These are phyloP conservation scores for Laburnicola sp. DNA, from an alignment of 2,329 filamentous ascomycete species.

Conservation along the genomic window DNA sequence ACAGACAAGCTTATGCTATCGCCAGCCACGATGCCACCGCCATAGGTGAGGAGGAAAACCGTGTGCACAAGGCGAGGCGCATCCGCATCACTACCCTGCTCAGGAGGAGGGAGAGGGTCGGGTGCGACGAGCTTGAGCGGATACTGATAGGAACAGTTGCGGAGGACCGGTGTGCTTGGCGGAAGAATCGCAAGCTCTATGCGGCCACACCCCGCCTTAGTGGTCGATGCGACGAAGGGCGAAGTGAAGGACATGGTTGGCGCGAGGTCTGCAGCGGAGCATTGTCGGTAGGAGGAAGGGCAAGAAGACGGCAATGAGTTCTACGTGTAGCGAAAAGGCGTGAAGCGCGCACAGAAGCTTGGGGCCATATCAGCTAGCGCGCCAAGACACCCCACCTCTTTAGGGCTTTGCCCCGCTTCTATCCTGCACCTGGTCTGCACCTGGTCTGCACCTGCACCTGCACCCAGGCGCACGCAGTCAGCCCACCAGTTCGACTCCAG, in stretches of 20 bases:
- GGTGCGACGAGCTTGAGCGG: constrained; percentile 92
- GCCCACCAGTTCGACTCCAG: background rate
- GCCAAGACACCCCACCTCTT: constrained; percentile 1
- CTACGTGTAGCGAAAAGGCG: background rate
- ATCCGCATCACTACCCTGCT: constrained; percentile 13
- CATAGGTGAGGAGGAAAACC: constrained; percentile 90
- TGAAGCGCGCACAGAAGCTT: background rate
- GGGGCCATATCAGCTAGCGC: too few species aligned
- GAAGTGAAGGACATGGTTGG: constrained; percentile 51
- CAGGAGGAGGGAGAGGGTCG: constrained; percentile 63
- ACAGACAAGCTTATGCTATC: constrained; percentile 78
- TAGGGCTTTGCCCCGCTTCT: background rate
- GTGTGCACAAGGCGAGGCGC: constrained; percentile 63
- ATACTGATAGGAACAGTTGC: constrained; percentile 83
- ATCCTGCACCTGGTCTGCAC: constrained; percentile 1
- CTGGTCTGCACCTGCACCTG: too few species aligned
- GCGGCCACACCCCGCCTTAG: constrained; percentile 74
- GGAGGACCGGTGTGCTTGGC: constrained; percentile 69
- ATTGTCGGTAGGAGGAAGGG: background rate
- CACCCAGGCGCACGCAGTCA: too few species aligned
- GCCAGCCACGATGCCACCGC: constrained; percentile 86
- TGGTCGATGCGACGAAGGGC: constrained; percentile 76
- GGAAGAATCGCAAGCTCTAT: constrained; percentile 75
- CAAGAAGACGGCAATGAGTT: too few species aligned
- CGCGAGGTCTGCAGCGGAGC: background rate